Percentiles rank a stretch among this genome's conserved stretches.
phyloP scores from a whole-genome alignment of 805 yeast species.

The Sugiyamaella qingdaonensis region DNA sequence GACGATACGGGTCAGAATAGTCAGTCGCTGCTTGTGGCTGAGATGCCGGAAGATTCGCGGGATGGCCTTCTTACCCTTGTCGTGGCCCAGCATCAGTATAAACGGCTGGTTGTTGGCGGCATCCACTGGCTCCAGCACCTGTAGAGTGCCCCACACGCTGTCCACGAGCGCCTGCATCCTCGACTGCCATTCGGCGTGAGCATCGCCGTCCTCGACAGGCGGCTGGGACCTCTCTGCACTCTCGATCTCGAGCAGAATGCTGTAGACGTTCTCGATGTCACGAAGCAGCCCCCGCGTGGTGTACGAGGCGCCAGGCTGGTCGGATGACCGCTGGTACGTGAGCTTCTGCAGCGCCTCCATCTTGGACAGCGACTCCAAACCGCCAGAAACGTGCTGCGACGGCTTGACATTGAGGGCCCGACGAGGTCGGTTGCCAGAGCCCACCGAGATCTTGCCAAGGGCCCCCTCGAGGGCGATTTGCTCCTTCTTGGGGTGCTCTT shows the following conservation, averaged over 20 bases:
- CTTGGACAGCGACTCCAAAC: slow-evolving; percentile 8
- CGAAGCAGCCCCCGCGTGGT: slow-evolving; percentile 51
- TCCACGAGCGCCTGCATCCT: slow-evolving; percentile 29
- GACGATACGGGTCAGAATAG: slow-evolving; percentile 72
- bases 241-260: slow-evolving; percentile 73
- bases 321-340: slow-evolving; percentile 5
- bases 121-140: slow-evolving; percentile 55
- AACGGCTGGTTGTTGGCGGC: slow-evolving; percentile 72
- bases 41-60: slow-evolving; percentile 85
- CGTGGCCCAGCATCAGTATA: slow-evolving; percentile 73
- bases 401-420: slow-evolving; percentile 58
- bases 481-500: slow-evolving; percentile 67
- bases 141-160: slow-evolving; percentile 71
- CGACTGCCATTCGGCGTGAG: slow-evolving; percentile 29
- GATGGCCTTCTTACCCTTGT: slow-evolving; percentile 84
- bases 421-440: slow-evolving; percentile 81
- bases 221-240: slow-evolving; percentile 61
- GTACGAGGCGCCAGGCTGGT: slow-evolving; percentile 27
- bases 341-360: slow-evolving; percentile 13
- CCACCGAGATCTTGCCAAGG: slow-evolving; percentile 76
- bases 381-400: slow-evolving; percentile 9
- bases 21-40: slow-evolving; percentile 67
- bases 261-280: slow-evolving; percentile 73
- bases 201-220: slow-evolving; percentile 17
- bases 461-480: slow-evolving; percentile 77